Percentiles rank a stretch among this genome's conserved stretches.
Conservation (phyloP, 2,329 filamentous ascomycete species). For the Talaromyces funiculosus region DNA sequence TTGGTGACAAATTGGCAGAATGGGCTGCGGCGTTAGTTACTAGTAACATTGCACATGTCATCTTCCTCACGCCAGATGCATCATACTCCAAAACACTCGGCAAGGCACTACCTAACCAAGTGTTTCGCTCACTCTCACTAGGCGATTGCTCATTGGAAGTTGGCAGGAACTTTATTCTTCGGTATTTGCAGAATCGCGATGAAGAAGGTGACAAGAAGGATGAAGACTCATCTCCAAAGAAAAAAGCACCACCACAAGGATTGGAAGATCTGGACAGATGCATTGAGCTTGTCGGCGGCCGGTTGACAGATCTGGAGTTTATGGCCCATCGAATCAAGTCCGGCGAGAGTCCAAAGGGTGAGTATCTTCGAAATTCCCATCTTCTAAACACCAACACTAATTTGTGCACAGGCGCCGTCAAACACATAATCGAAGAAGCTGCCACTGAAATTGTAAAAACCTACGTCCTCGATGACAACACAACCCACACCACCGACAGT, state of each 20-base stretch:
- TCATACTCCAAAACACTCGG: slow-evolving; percentile 82
- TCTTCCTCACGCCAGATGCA: slow-evolving; percentile 86
- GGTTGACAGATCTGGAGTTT: slow-evolving; percentile 92
- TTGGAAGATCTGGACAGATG: slow-evolving; percentile 71
- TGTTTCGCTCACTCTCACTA: slow-evolving; percentile 79
- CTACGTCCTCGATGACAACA: slow-evolving; percentile 65
- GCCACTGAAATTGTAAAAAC: slow-evolving; percentile 90
- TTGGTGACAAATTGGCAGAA: slow-evolving; percentile 72
- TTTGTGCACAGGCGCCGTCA: slow-evolving; percentile 57
- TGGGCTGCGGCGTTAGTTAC: slow-evolving; percentile 85
- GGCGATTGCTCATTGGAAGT: slow-evolving; percentile 82
- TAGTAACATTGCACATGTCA: slow-evolving; percentile 84
- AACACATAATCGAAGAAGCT: slow-evolving; percentile 82
- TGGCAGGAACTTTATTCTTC: slow-evolving; percentile 84
- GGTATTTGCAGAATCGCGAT: slow-evolving; percentile 54
- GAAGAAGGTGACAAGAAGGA: slow-evolving; percentile 24
- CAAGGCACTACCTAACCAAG: slow-evolving; percentile 81
- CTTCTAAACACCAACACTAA: background rate
- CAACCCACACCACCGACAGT: slow-evolving; percentile 40
- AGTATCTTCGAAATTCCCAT: background rate
- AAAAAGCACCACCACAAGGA: slow-evolving; percentile 41
- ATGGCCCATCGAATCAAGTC: slow-evolving; percentile 83
- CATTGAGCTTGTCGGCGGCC: slow-evolving; percentile 77
- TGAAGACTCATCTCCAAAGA: slow-evolving; percentile 28
- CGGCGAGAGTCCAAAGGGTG: slow-evolving; percentile 69